Conservation (phyloP, 148 eudicot species). For the Heliosperma pusillum region DNA sequence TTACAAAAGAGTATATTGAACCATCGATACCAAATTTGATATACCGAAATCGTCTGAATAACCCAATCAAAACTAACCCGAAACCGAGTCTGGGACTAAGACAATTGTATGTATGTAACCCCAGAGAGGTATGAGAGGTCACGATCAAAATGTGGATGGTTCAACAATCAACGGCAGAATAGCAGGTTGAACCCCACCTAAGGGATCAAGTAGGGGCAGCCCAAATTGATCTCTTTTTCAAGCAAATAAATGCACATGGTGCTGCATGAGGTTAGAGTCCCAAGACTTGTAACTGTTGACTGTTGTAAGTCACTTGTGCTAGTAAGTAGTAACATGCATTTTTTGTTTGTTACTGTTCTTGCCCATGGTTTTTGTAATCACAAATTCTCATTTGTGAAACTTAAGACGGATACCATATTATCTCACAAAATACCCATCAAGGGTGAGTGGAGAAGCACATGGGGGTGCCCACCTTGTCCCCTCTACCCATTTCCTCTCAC, state of each 20-base stretch:
- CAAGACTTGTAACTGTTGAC: conserved; percentile 13
- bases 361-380: background rate
- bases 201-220: background rate
- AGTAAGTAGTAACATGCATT: conserved; percentile 11
- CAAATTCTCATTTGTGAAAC: no score
- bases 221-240: conserved; percentile 3
- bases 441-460: no score
- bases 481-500: no score
- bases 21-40: no score
- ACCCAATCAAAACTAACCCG: no score
- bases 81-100: no score
- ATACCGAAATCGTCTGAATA: no score
- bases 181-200: conserved; percentile 17
- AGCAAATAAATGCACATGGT: conserved; percentile 25
- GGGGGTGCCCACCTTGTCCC: no score
- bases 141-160: conserved; percentile 14
- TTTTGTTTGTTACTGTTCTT: background rate
- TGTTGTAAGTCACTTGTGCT: conserved; percentile 9
- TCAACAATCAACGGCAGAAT: conserved; percentile 21
- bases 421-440: no score
- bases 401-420: no score
- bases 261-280: conserved; percentile 5
- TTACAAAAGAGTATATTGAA: no score
- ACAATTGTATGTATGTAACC: background rate
- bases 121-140: conserved; percentile 20